phyloP scores from a whole-genome alignment of 2,329 filamentous ascomycete species.

The Monosporascus sp. region DNA sequence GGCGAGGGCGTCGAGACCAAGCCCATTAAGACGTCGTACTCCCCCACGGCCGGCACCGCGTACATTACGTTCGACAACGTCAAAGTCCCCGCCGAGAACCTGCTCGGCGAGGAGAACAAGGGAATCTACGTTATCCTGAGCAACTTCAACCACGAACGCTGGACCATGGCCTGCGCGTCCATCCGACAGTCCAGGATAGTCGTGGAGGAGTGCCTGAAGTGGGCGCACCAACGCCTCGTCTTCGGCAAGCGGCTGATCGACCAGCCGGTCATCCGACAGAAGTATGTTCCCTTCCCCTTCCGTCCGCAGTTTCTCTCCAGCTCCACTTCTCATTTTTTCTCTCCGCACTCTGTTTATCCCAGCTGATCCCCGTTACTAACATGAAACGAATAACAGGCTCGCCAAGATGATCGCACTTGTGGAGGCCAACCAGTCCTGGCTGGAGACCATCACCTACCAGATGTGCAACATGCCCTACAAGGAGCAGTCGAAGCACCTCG shows the following conservation, averaged over 20 bases:
- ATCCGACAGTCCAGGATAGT: conserved; percentile 62
- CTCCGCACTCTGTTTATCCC: too few relatives aligned
- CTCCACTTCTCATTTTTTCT: neutral
- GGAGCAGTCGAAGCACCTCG: conserved; percentile 68
- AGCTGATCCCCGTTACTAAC: too few relatives aligned
- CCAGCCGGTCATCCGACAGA: conserved; percentile 77
- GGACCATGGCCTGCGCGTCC: conserved; percentile 65
- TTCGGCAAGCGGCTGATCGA: conserved; percentile 78
- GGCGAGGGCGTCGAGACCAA: conserved; percentile 71
- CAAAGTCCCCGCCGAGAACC: conserved; percentile 73
- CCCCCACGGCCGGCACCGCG: conserved; percentile 69
- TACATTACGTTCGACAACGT: conserved; percentile 82
- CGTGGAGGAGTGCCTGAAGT: conserved; percentile 81
- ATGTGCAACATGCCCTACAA: conserved; percentile 82
- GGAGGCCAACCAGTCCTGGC: conserved; percentile 80
- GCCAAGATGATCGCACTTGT: conserved; percentile 81
- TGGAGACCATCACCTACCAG: conserved; percentile 79
- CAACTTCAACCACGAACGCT: conserved; percentile 87
- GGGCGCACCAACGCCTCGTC: conserved; percentile 80
- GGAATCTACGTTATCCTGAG: conserved; percentile 77
- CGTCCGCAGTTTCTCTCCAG: neutral
- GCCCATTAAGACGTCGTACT: conserved; percentile 77
- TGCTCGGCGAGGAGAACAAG: conserved; percentile 78
- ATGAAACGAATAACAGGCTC: conserved; percentile 40
- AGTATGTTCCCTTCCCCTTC: conserved; percentile 42